Percentiles rank a stretch among this genome's conserved stretches.
Conservation (phyloP, 495 filamentous ascomycete species). For the Patellaria atrata region DNA sequence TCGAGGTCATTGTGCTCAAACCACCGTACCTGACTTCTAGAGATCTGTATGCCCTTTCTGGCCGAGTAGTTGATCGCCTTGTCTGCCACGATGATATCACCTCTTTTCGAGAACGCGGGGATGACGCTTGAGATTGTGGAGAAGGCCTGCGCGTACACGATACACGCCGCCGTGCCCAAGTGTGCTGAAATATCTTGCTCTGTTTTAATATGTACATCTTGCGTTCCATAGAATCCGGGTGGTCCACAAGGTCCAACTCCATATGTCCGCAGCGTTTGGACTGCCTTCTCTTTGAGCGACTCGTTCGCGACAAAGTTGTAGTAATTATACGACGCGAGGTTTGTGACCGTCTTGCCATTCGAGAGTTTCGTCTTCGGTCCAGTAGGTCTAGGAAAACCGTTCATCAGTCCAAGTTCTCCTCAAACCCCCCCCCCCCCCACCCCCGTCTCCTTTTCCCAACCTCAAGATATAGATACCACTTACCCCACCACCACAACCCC, state of each 20-base stretch:
- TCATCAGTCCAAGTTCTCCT: slow-evolving; percentile 1
- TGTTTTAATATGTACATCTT: slow-evolving; percentile 95
- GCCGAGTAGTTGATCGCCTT: slow-evolving; percentile 87
- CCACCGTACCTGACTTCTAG: slow-evolving; percentile 77
- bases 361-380: slow-evolving; percentile 77
- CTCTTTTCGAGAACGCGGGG: slow-evolving; percentile 89
- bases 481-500: slow-evolving; percentile 80
- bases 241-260: slow-evolving; percentile 94
- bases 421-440: no score
- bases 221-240: slow-evolving; percentile 94
- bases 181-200: slow-evolving; percentile 87
- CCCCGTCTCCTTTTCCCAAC: not conserved
- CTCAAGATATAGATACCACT: no score
- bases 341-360: slow-evolving; percentile 78
- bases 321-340: slow-evolving; percentile 88
- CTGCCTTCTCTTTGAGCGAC: slow-evolving; percentile 81
- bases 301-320: slow-evolving; percentile 94
- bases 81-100: slow-evolving; percentile 97
- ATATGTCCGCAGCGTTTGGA: slow-evolving; percentile 84
- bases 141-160: slow-evolving; percentile 91
- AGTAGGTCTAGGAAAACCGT: slow-evolving; percentile 50
- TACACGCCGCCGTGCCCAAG: slow-evolving; percentile 72
- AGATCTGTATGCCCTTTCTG: slow-evolving; percentile 86
- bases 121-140: slow-evolving; percentile 90
- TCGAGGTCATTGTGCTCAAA: slow-evolving; percentile 95